Base-by-base conservation (phyloP, 2,329 filamentous ascomycete species). In the Neopestalotiopsis sp. region DNA sequence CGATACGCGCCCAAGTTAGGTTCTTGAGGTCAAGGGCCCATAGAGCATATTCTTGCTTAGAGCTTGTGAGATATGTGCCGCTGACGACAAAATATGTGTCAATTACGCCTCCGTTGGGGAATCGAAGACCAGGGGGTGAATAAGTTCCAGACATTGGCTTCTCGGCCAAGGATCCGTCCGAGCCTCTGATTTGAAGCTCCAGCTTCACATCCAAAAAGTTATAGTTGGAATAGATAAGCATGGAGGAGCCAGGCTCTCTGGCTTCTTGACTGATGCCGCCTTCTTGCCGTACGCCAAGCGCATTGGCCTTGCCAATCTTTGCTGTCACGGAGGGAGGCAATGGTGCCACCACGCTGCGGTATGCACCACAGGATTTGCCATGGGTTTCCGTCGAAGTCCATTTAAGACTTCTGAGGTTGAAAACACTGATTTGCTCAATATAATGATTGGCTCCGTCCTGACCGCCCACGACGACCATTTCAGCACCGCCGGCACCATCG, bases 161-260 rank as follows among this genome's bases (percentile, higher is more conserved):
- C 79, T 99, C 96, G 1, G 90, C 89, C 66, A 99, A 83, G 0
- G 90, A 90, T 38, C 96, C 95, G 78, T 98, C 95, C 1, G 94
- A 89, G 9, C 92, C 86, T 66, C 96, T 90, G 62, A 99, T 90
- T 80, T 98, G 96, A 49, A 99, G 84, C 80, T 99, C 96, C 30
- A 99, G 84, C 79, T 97, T 98, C 73, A 99, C 96, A 75, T 99
- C 95, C 67, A 99, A 81, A 76, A 99, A 99, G 81, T 99, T 98
- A 81, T 99, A 99, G 79, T 99, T 99, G 30, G 95, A 98, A 80
- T 99, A 99, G 61, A 99, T 97, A 71, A 99, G 87, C 94, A 98
- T 98, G 1, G 90, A 91, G 1, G 89, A 89, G 6, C 88, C 88
- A 0, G 87, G 79, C 64, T 91, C 89, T 38, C 85, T 84, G 4